phyloP scores from a whole-genome alignment of 2,329 filamentous ascomycete species.

The Ophioceras dolichostomum region DNA sequence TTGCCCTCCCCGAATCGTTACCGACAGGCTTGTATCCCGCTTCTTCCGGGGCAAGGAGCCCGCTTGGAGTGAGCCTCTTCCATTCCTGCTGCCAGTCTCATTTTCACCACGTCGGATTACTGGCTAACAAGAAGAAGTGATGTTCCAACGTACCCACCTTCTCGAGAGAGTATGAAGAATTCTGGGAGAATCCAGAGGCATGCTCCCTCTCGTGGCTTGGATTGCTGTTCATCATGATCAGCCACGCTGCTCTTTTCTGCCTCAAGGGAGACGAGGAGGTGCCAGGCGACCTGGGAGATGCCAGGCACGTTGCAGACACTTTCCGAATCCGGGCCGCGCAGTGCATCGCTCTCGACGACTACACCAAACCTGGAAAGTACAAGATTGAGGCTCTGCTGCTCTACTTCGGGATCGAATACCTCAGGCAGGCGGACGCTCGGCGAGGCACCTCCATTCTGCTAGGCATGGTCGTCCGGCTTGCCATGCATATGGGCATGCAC shows the following conservation, averaged over 20 bases:
- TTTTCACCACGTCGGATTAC: not conserved
- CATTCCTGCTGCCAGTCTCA: not conserved
- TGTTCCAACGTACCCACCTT: not conserved
- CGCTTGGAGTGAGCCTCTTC: slow-evolving; percentile 4
- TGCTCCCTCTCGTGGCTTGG: slow-evolving; percentile 15
- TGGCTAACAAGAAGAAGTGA: not conserved
- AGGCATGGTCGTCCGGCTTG: slow-evolving; percentile 13
- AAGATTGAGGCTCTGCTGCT: slow-evolving; percentile 15
- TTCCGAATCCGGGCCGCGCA: slow-evolving; percentile 14
- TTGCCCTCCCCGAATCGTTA: slow-evolving; percentile 10
- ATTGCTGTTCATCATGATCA: slow-evolving; percentile 18
- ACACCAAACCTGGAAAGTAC: slow-evolving; percentile 14
- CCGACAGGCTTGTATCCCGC: slow-evolving; percentile 11
- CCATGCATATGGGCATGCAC: slow-evolving; percentile 29
- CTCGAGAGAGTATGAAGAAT: slow-evolving; percentile 12
- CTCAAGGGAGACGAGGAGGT: slow-evolving; percentile 10
- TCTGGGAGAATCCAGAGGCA: slow-evolving; percentile 13
- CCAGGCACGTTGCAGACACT: slow-evolving; percentile 9
- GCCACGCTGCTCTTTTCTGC: slow-evolving; percentile 15
- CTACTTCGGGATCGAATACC: slow-evolving; percentile 16
- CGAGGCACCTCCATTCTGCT: slow-evolving; percentile 16
- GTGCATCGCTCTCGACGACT: slow-evolving; percentile 17
- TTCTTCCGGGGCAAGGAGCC: slow-evolving; percentile 15
- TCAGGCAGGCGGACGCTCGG: slow-evolving; percentile 11
- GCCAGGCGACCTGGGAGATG: slow-evolving; percentile 8